Base-by-base conservation (phyloP, 2,329 filamentous ascomycete species). In the Taxawa tesnikishii region DNA sequence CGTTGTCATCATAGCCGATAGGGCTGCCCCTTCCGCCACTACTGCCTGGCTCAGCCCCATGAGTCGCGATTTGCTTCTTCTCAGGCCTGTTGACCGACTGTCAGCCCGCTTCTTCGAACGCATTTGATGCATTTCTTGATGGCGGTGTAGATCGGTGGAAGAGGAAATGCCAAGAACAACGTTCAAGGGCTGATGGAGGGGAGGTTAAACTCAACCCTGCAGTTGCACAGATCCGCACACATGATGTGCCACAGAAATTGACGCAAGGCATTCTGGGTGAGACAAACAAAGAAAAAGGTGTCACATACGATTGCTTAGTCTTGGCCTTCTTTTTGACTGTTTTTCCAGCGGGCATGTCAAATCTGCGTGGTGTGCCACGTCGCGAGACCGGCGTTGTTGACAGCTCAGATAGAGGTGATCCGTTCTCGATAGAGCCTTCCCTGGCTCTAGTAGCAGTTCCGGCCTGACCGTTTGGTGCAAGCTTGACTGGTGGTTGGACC, bases 61-160 rank as follows among this genome's bases (percentile, higher is more conserved):
- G 70, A 42, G 73, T 72, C 44, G 75, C 72, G 39, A 68, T 67
- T 55, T 78, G 79, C 61, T 80, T 83, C 63, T 87, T 87, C 55
- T 79, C 68, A 27, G 81, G 81, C 43, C 81, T 87, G 51, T n/a
- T n/a, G n/a, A n/a, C n/a, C n/a, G n/a, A n/a, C n/a, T n/a, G n/a
- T n/a, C n/a, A n/a, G n/a, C n/a, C n/a, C n/a, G n/a, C n/a, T n/a
- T n/a, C n/a, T n/a, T n/a, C n/a, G n/a, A n/a, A n/a, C n/a, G n/a
- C n/a, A n/a, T n/a, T n/a, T n/a, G n/a, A n/a, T n/a, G n/a, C n/a
- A n/a, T n/a, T n/a, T n/a, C n/a, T n/a, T n/a, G n/a, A n/a, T n/a
- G n/a, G n/a, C n/a, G n/a, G n/a, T n/a, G n/a, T n/a, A n/a, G n/a
- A n/a, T n/a, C n/a, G n/a, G n/a, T n/a, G n/a, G n/a, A n/a, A n/a